These are phyloP conservation scores for Sanghuangporus weigelae DNA, from an alignment of 1,284 basidiomycete species.

Conservation along the genomic window DNA sequence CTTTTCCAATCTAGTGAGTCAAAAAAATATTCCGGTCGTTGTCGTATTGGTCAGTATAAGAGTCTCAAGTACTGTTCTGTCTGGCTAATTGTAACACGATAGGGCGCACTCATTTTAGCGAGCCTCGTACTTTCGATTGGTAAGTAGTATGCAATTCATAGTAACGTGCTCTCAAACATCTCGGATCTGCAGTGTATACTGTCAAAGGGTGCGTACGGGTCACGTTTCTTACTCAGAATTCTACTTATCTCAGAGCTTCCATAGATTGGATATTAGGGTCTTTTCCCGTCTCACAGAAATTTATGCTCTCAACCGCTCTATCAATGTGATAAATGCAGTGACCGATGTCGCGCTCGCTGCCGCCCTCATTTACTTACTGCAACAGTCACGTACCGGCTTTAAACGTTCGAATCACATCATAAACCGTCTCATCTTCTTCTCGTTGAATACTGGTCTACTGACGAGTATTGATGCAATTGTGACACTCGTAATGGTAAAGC, in stretches of 20 bases:
- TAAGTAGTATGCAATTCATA: not conserved
- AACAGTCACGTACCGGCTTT: slow-evolving; percentile 16
- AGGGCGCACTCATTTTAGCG: slow-evolving; percentile 3
- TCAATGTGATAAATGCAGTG: slow-evolving; percentile 14
- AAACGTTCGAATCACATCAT: slow-evolving; percentile 16
- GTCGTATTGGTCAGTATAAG: slow-evolving; percentile 1
- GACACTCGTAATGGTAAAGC: slow-evolving; percentile 14
- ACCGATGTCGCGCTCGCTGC: slow-evolving; percentile 14
- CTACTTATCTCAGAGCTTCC: not conserved
- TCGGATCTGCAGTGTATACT: not conserved
- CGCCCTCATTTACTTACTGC: slow-evolving; percentile 13
- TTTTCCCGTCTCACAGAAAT: slow-evolving; percentile 8
- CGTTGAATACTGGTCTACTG: slow-evolving; percentile 17
- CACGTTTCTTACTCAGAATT: not conserved
- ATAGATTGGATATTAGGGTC: slow-evolving; percentile 5
- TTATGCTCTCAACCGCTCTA: slow-evolving; percentile 5
- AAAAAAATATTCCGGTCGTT: slow-evolving; percentile 6
- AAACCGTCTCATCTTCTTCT: slow-evolving; percentile 18
- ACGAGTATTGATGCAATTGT: slow-evolving; percentile 17
- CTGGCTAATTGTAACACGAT: not conserved
- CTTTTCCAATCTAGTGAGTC: slow-evolving; percentile 6
- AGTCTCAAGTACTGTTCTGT: not conserved
- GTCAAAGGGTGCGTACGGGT: slow-evolving; percentile 3
- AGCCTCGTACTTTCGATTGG: not conserved
- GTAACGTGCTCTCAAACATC: not conserved